A percentile compares a stretch with the other conserved stretches of the same genome.
These are phyloP conservation scores for Lizonia empirigonia DNA, from an alignment of 2,329 filamentous ascomycete genomes.

Conservation along the genomic window DNA sequence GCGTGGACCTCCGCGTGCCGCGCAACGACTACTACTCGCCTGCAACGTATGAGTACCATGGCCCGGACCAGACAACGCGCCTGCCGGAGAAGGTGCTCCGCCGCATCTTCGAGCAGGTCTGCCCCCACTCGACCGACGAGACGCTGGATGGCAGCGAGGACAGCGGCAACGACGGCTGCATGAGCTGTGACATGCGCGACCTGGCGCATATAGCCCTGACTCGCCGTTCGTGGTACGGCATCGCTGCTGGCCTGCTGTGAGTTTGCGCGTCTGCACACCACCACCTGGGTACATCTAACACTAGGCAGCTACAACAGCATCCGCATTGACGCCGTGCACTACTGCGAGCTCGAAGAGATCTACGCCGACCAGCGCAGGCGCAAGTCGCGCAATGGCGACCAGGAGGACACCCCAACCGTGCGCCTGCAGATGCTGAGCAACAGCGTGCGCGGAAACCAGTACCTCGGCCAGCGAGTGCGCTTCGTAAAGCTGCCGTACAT, in stretches of 20 bases:
- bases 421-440: conserved; percentile 80
- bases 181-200: conserved; percentile 92
- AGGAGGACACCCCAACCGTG: conserved; percentile 77
- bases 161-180: conserved; percentile 78
- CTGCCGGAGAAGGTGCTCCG: conserved; percentile 74
- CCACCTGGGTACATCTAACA: conserved; percentile 12
- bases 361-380: conserved; percentile 72
- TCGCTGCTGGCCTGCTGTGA: conserved; percentile 67
- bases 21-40: conserved; percentile 41
- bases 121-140: conserved; percentile 76
- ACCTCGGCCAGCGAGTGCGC: conserved; percentile 71
- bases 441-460: conserved; percentile 78
- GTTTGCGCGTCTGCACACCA: conserved; percentile 42
- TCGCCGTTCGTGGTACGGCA: conserved; percentile 71
- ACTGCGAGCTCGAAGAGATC: conserved; percentile 84
- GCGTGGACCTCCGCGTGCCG: conserved; percentile 31
- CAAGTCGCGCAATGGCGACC: conserved; percentile 69
- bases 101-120: conserved; percentile 80
- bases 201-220: conserved; percentile 79
- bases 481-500: conserved; percentile 93
- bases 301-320: conserved; percentile 77
- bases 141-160: conserved; percentile 80
- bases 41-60: conserved; percentile 37
- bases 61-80: conserved; percentile 51
- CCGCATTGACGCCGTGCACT: conserved; percentile 92